These are phyloP conservation scores for Albophoma yamanashiensis DNA, from an alignment of 2,329 filamentous ascomycete species.

Conservation along the genomic window DNA sequence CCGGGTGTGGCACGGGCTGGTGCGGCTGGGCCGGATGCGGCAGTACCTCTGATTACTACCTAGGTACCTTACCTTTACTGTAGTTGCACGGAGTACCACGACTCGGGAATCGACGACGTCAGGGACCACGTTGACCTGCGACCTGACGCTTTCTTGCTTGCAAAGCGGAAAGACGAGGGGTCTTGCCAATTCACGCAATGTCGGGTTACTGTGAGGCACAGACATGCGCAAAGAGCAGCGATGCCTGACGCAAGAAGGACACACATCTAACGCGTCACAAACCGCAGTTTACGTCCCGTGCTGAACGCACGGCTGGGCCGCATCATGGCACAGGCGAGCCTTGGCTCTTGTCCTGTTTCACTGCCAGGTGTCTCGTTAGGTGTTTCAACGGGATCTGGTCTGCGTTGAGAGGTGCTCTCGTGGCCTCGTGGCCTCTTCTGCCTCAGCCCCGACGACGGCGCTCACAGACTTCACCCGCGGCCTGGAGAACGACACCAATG, in stretches of 20 bases:
- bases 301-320: background rate
- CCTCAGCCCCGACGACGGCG: no score
- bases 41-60: no score
- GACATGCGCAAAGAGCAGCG: background rate
- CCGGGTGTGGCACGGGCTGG: constrained; percentile 8
- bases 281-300: no score
- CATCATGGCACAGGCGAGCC: background rate
- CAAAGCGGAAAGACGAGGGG: background rate
- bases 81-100: no score
- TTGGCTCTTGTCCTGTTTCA: background rate
- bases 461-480: no score
- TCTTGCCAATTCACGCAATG: background rate
- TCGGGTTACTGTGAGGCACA: background rate
- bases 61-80: no score
- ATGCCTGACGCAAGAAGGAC: no score
- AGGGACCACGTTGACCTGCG: constrained; percentile 5
- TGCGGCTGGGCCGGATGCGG: constrained; percentile 1
- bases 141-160: background rate
- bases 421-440: no score
- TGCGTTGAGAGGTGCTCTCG: no score
- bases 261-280: no score
- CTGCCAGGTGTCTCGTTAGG: background rate
- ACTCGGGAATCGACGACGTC: background rate
- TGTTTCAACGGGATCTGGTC: background rate
- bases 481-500: background rate